Evolutionary conservation across 306 rosid species (phyloP).

Genomic region (Trifolium fragiferum): DNA sequence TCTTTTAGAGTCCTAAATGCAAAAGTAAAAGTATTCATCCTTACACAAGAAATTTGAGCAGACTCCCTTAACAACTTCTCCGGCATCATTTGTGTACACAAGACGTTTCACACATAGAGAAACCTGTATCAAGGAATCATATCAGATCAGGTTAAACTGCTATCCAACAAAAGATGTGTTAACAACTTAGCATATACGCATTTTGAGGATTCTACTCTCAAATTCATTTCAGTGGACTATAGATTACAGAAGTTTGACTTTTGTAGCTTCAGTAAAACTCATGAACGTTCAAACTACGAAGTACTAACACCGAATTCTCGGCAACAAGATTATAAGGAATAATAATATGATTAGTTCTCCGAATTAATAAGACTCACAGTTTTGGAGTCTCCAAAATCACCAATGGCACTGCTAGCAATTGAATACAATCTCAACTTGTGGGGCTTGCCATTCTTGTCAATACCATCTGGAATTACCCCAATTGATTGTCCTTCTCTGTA

Average conservation of each 20-base stretch:
- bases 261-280: not conserved
- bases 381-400: slow-evolving; percentile 93
- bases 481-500: slow-evolving; percentile 98
- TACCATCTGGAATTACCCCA: slow-evolving; percentile 82
- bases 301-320: not conserved
- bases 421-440: slow-evolving; percentile 88
- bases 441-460: slow-evolving; percentile 95
- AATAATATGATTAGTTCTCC: not conserved
- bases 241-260: not conserved
- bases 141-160: slow-evolving; percentile 10
- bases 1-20: not conserved
- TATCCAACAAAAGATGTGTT: not conserved
- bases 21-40: slow-evolving; percentile 39
- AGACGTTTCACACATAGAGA: slow-evolving; percentile 94
- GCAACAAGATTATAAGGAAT: not conserved
- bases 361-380: slow-evolving; percentile 58
- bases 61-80: slow-evolving; percentile 93
- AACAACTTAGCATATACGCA: not conserved
- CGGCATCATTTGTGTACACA: slow-evolving; percentile 86
- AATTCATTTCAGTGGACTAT: not conserved
- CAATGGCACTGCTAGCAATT: slow-evolving; percentile 92
- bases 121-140: slow-evolving; percentile 60
- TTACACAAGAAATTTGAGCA: slow-evolving; percentile 97
- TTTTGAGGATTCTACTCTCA: not conserved
- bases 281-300: slow-evolving; percentile 12